phyloP scores from a whole-genome alignment of 805 yeast genomes.

The Metschnikowia aberdeeniae region DNA sequence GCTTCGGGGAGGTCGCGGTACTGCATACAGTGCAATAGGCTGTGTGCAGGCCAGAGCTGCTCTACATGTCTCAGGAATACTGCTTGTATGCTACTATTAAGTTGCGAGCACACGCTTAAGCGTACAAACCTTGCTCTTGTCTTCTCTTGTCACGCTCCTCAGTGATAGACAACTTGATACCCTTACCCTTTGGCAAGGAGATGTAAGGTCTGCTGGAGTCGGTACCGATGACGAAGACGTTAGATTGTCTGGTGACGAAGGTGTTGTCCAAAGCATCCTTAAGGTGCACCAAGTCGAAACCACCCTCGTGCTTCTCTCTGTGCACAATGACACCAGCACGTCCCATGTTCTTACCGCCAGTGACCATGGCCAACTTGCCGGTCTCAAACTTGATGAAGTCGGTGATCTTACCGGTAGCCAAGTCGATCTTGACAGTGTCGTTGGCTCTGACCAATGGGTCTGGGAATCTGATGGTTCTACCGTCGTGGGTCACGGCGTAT shows the following conservation, averaged over 20 bases:
- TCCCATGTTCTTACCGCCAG: slow-evolving; percentile 99
- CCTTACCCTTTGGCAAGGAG: slow-evolving; percentile 97
- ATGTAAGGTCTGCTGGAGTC: slow-evolving; percentile 92
- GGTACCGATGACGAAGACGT: slow-evolving; percentile 85
- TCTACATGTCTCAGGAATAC: too few relatives aligned
- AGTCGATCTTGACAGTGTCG: slow-evolving; percentile 96
- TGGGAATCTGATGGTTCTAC: slow-evolving; percentile 99
- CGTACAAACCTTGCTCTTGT: slow-evolving; percentile 49
- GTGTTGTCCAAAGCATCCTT: slow-evolving; percentile 93
- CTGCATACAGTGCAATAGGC: too few relatives aligned
- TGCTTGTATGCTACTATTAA: neutral
- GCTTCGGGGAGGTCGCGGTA: too few relatives aligned
- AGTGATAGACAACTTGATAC: slow-evolving; percentile 90
- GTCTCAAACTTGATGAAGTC: slow-evolving; percentile 89
- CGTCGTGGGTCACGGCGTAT: slow-evolving; percentile 98
- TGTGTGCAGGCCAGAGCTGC: too few relatives aligned
- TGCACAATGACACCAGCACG: slow-evolving; percentile 93
- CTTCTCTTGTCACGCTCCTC: slow-evolving; percentile 99
- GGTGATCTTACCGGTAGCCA: slow-evolving; percentile 91
- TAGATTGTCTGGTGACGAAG: slow-evolving; percentile 84
- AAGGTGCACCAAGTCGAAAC: slow-evolving; percentile 95
- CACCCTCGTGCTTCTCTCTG: slow-evolving; percentile 98
- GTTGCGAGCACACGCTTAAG: neutral
- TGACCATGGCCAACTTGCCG: slow-evolving; percentile 84
- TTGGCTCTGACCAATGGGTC: slow-evolving; percentile 95